Evolutionary conservation across 371 early-diverging fungal species (phyloP), one percentile per base, ranked within the genome.

Genomic region (Lichtheimia ornata): DNA sequence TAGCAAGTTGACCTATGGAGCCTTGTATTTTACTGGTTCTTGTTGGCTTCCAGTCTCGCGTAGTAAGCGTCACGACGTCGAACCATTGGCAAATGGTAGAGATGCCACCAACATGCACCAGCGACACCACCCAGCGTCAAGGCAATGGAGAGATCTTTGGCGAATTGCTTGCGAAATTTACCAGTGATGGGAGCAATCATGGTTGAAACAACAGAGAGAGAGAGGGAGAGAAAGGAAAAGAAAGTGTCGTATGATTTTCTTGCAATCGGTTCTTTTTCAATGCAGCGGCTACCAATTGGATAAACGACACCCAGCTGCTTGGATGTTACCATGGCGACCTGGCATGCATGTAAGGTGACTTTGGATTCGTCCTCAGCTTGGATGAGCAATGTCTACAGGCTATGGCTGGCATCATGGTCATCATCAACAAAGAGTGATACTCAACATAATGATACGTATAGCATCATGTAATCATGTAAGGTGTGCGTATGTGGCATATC

Each of bases 161-260:
- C 64, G 63, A 75, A 56, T 61, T 59, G 66, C 66, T 72, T 76
- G 60, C 78, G 76, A 63, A 75, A 76, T 69, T 72, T 82, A 69
- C 84, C 84, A 65, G 81, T 65, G 65, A 84, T 84, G 65, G 84
- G 83, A 62, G 81, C 76, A 64, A 84, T 82, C 77, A 77, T 76
- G 40, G 20, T 56, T 44, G 11, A 22, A 14, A 18, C 2, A 28
- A 53, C 3, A 35, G 43, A 22, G 14, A 55, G n/a, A n/a, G n/a
- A n/a, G n/a, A n/a, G n/a, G n/a, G n/a, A 20, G 20, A 56, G 43
- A 56, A 22, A 54, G 13, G 20, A 35, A 25, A 40, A 55, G 41
- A 55, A 40, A 45, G 18, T 4, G 43, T 44, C 57, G 57, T 42
- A 56, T 56, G 57, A 43, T 45, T 13, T 50, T 50, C 20, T 50